Evolutionary conservation across 2,329 filamentous ascomycete genomes (phyloP).

Genomic region (Penicillium digitatum): DNA sequence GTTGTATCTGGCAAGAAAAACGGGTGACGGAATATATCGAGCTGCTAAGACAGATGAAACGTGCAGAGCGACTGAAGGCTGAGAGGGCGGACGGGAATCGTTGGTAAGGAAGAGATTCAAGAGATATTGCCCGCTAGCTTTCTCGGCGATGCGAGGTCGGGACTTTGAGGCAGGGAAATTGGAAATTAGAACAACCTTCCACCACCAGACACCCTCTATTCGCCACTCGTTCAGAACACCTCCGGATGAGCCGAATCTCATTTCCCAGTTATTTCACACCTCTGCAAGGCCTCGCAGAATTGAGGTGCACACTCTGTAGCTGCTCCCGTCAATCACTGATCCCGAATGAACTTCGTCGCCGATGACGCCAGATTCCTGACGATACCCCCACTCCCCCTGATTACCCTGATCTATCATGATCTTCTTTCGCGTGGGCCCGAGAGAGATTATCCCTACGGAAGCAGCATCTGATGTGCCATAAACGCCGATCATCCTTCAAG

Average conservation of each 20-base stretch:
- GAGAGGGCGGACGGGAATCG: conserved; percentile 22
- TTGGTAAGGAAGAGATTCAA: conserved; percentile 1
- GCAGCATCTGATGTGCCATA: conserved; percentile 4
- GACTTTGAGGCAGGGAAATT: no score
- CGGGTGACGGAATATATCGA: conserved; percentile 47
- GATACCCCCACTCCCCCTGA: conserved; percentile 5
- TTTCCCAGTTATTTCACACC: not conserved
- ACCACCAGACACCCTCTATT: not conserved
- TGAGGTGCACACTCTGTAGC: not conserved
- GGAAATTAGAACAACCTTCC: not conserved
- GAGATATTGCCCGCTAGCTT: not conserved
- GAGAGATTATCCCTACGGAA: conserved; percentile 5
- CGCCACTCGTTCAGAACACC: not conserved
- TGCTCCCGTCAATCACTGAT: not conserved
- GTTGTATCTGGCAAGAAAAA: conserved; percentile 48
- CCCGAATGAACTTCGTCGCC: not conserved
- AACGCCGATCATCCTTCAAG: conserved; percentile 13
- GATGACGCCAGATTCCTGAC: conserved; percentile 6
- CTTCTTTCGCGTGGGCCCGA: conserved; percentile 9
- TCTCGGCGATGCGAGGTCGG: not conserved
- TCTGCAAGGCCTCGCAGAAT: not conserved
- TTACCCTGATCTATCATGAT: conserved; percentile 18
- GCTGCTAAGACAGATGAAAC: conserved; percentile 39
- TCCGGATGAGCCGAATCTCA: not conserved
- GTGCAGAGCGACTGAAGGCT: conserved; percentile 39